A percentile compares a stretch with the other conserved stretches of the same genome.
These are phyloP conservation scores for Hortiboletus campestris DNA, from an alignment of 768 basidiomycete genomes.

Conservation along the genomic window DNA sequence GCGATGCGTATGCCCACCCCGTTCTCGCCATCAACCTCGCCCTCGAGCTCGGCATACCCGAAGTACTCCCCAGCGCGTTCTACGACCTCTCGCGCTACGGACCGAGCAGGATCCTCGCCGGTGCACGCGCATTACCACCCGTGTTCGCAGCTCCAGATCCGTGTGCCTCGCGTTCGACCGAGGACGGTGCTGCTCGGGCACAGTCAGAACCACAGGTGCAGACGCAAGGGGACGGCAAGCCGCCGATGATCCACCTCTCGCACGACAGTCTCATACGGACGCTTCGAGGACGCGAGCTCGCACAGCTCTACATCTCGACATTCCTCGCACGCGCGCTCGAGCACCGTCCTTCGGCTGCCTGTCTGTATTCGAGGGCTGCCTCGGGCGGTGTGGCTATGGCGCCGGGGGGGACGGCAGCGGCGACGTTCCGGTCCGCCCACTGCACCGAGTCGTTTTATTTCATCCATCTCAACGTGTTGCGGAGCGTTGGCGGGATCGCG, in stretches of 20 bases:
- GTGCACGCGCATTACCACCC: conserved; percentile 39
- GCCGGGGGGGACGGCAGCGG: background rate
- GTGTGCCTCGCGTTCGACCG: background rate
- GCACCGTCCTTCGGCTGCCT: conserved; percentile 49
- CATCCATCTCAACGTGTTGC: conserved; percentile 69
- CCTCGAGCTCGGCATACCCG: conserved; percentile 54
- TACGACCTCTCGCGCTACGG: conserved; percentile 76
- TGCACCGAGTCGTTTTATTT: conserved; percentile 75
- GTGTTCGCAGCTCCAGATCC: conserved; percentile 29
- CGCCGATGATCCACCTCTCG: conserved; percentile 31
- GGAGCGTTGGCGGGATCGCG: conserved; percentile 69
- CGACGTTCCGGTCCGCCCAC: conserved; percentile 15
- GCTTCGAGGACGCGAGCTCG: conserved; percentile 62
- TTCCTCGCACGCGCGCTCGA: conserved; percentile 60
- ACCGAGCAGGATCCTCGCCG: conserved; percentile 63
- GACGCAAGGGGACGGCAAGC: background rate
- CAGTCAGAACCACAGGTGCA: background rate
- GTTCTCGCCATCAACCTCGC: conserved; percentile 70
- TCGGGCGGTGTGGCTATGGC: background rate
- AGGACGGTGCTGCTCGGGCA: background rate
- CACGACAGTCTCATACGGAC: conserved; percentile 42
- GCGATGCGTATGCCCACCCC: conserved; percentile 61
- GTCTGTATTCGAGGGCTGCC: conserved; percentile 39
- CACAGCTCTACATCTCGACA: conserved; percentile 58
- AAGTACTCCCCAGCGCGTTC: conserved; percentile 66